phyloP scores from a whole-genome alignment of 1,284 basidiomycete species.

The Trichosporon ovoides region DNA sequence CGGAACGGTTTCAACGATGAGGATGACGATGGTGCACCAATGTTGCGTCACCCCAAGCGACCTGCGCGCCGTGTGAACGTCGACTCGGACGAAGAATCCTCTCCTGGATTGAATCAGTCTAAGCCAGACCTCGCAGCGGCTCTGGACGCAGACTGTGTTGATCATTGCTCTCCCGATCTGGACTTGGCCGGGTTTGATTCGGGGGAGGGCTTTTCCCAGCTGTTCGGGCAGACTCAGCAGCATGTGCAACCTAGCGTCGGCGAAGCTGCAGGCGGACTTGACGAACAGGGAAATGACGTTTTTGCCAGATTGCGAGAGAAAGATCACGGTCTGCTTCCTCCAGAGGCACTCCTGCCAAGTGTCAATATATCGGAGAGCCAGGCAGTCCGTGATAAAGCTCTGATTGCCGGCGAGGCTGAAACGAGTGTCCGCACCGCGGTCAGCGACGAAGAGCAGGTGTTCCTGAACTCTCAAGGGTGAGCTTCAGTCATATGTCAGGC shows the following conservation, averaged over 20 bases:
- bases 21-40: conserved; percentile 19
- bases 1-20: not conserved
- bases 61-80: conserved; percentile 17
- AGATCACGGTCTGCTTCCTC: conserved; percentile 23
- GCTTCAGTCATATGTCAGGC: conserved; percentile 4
- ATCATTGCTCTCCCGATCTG: not conserved
- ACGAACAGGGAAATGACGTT: conserved; percentile 21
- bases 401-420: conserved; percentile 38
- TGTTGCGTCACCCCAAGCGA: not conserved
- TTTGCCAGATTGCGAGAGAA: conserved; percentile 31
- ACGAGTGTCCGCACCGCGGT: conserved; percentile 13
- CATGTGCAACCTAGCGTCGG: not conserved
- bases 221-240: conserved; percentile 39
- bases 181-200: conserved; percentile 28
- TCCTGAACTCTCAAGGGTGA: conserved; percentile 42
- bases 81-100: conserved; percentile 30
- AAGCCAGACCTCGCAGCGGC: not conserved
- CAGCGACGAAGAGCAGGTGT: conserved; percentile 23
- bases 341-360: conserved; percentile 29
- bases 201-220: conserved; percentile 38
- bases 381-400: conserved; percentile 35
- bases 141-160: not conserved
- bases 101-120: not conserved
- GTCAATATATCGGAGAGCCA: conserved; percentile 40
- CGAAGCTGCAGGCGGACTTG: not conserved